Conservation (phyloP, 768 basidiomycete species). For the Boletus rubescentipes region DNA sequence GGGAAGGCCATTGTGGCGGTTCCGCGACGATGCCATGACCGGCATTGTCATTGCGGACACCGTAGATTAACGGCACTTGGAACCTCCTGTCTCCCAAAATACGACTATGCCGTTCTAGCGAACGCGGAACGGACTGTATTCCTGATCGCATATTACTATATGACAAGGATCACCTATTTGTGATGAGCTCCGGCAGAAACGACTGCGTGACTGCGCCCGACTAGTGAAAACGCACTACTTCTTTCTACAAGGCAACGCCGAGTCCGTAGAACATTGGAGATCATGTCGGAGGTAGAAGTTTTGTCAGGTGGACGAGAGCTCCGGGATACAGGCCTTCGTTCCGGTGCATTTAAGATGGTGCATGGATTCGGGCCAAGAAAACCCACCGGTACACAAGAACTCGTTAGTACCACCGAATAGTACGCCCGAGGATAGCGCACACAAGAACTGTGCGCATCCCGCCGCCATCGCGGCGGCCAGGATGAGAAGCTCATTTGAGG, state of each 20-base stretch:
- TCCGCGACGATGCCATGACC: constrained; percentile 24
- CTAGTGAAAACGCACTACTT: neutral
- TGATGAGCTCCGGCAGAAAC: constrained; percentile 6
- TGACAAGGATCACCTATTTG: neutral
- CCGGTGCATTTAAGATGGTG: constrained; percentile 9
- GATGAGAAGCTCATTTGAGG: constrained; percentile 11
- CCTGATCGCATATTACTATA: constrained; percentile 2
- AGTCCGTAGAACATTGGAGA: constrained; percentile 12
- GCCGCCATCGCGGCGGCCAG: constrained; percentile 28
- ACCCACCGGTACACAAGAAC: constrained; percentile 8
- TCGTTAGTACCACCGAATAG: constrained; percentile 20
- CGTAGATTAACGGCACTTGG: constrained; percentile 20
- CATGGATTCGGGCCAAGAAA: constrained; percentile 2
- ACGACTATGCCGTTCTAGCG: constrained; percentile 1
- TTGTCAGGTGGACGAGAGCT: constrained; percentile 5
- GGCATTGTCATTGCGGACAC: constrained; percentile 24
- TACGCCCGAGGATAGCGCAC: constrained; percentile 20
- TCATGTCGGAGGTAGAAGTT: constrained; percentile 1
- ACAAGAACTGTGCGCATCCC: constrained; percentile 15
- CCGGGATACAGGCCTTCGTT: constrained; percentile 3
- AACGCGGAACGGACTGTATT: neutral
- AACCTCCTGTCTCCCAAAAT: constrained; percentile 12
- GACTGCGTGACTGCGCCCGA: neutral
- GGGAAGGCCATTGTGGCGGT: constrained; percentile 28
- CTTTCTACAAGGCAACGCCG: neutral